Base-by-base conservation (phyloP, 768 basidiomycete genomes). In the Artomyces pyxidatus region DNA sequence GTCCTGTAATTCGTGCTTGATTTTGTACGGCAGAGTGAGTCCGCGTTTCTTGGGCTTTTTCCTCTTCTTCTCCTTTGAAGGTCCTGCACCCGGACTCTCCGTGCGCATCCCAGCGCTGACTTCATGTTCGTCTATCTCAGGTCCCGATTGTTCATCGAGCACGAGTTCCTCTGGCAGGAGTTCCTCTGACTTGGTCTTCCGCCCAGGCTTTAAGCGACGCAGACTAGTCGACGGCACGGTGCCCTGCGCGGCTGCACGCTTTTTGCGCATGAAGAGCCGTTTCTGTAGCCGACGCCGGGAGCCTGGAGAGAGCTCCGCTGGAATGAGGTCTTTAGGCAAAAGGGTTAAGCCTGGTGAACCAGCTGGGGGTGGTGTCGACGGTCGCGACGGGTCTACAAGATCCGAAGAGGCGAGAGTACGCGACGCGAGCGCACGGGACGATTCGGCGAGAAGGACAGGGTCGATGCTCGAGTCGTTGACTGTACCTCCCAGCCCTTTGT, bases 231-330 rank as follows among this genome's bases (percentile, higher is more conserved):
- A 64, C 6, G 63, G 63, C 8, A 51, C 59, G 11, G 54, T 61
- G 35, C 70, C 83, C 25, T 59, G 58, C 27, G 68, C 63, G 25
- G 68, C 63, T 3, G 86, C 85, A 37, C 85, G 75, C 60, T 77
- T 81, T 25, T 77, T 75, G 5, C 85, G 78, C 86, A 88, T 88
- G 54, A 84, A 76, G 6, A 88, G 66, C 32, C 84, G 71, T 50
- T 86, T 86, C 50, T 67, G 65, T 21, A 77, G 53, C n/a, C 75
- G 78, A 28, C 80, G 74, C 6, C 78, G 78, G 8, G 75, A 69
- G 1, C 55, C 58, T 1, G 80, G 78, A 17, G 71, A 76, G 19
- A 75, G 66, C 19, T 37, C 37, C 3, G 42, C 47, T n/a, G 42
- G 40, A 1, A 43, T 45, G 6, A 50, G 16, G 21, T 57, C 52